phyloP scores from a whole-genome alignment of 352 stramenopile genomes.

The Thraustochytrium sp. region DNA sequence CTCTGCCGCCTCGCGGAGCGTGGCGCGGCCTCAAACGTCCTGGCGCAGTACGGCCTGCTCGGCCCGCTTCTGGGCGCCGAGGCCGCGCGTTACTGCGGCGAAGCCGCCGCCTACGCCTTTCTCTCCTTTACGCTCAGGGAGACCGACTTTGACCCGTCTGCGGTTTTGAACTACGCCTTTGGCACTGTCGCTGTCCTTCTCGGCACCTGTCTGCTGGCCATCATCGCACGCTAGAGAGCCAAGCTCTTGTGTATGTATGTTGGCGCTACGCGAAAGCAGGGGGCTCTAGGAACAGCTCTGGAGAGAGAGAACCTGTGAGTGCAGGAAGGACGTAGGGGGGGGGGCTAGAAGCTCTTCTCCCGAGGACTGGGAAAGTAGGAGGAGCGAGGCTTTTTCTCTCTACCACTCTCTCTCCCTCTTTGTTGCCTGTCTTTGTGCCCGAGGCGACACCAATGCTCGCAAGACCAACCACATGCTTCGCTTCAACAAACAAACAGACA shows the following conservation, averaged over 20 bases:
- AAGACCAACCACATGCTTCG: too few species aligned
- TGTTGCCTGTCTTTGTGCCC: too few species aligned
- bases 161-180: constrained; percentile 9
- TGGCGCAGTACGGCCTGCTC: constrained; percentile 14
- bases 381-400: too few species aligned
- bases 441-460: too few species aligned
- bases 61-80: neutral
- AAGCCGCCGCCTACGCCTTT: neutral
- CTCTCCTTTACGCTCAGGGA: neutral
- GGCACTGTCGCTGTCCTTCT: neutral
- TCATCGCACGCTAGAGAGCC: neutral
- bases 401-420: too few species aligned
- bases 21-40: neutral
- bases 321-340: too few species aligned
- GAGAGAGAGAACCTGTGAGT: neutral
- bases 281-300: neutral
- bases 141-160: neutral
- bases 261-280: too few species aligned
- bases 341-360: too few species aligned
- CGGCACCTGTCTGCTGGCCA: neutral
- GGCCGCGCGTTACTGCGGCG: neutral
- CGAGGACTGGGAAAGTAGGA: too few species aligned
- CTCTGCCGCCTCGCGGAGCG: neutral
- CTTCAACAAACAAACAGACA: too few species aligned
- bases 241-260: too few species aligned